phyloP scores from a whole-genome alignment of 225 moss, liverwort and hornwort genomes.

The Pleurozium schreberi region DNA sequence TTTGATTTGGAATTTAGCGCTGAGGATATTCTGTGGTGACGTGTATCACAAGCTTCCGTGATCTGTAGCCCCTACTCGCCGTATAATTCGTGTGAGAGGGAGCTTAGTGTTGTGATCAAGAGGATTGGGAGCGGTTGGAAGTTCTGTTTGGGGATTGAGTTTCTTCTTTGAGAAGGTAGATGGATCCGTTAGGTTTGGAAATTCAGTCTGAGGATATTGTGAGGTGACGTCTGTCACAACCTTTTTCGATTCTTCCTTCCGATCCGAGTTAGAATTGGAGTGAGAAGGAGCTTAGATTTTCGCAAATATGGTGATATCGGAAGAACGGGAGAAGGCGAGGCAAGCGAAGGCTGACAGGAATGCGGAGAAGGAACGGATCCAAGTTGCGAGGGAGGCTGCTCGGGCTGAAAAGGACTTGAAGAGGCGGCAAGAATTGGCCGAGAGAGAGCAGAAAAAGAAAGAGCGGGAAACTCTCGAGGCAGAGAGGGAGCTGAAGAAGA shows the following conservation, averaged over 20 bases:
- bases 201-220: not conserved
- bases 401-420: conserved; percentile 23
- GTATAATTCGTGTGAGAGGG: not conserved
- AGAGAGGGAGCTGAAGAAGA: conserved; percentile 13
- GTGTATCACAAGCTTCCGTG: not conserved
- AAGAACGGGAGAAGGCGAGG: conserved; percentile 9
- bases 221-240: not conserved
- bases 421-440: conserved; percentile 11
- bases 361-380: conserved; percentile 15
- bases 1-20: not conserved
- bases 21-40: not conserved
- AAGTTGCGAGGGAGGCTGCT: conserved; percentile 10
- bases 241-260: not conserved
- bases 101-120: not conserved
- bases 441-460: conserved; percentile 28
- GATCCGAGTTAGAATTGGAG: not conserved
- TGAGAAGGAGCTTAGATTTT: not conserved
- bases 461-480: conserved; percentile 42
- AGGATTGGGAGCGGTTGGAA: not conserved
- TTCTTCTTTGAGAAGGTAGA: not conserved
- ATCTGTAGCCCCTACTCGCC: no score
- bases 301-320: conserved; percentile 13
- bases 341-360: conserved; percentile 19
- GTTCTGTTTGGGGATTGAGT: not conserved
- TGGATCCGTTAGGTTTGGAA: not conserved